Base-by-base conservation (phyloP, 768 basidiomycete species). In the Serendipita sp. region DNA sequence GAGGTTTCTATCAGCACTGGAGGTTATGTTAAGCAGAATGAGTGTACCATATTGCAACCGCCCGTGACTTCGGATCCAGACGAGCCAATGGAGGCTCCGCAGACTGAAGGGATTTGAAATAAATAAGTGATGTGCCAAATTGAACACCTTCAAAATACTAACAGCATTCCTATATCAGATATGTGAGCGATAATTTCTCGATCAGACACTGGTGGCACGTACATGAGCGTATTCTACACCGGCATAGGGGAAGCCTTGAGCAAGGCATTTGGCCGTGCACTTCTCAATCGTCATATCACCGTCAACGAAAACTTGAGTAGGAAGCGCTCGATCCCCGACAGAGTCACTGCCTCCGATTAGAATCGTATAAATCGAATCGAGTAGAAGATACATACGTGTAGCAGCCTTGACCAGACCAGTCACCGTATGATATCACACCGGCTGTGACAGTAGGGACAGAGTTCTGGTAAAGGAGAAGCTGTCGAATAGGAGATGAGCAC, bases 31-130 rank as follows among this genome's bases (percentile, higher is more conserved):
- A n/a, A n/a, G n/a, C n/a, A n/a, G n/a, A 83, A 10, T n/a, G 86
- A 2, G 72, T 86, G 88, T 28, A 76, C 67, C 85, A 87, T 88
- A 68, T 76, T 78, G 70, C 89, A 91, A 54, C 81, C 82, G 1
- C 77, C 73, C 0, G 79, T 68, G 0, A 77, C 76, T 0, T 78
- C 76, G 18, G 74, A 76, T 16, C 80, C 80, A 13, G 75, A 77
- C 66, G 81, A 79, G 34, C 70, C 71, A 66, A 85, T 73, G 28
- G 74, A 66, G 1, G 74, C 70, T 28, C 76, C 81, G 69, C 85
- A 88, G 70, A 76, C 83, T 85, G 30, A 7, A 32, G 3, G n/a
- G n/a, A n/a, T n/a, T n/a, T n/a, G n/a, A n/a, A 51, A 51, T n/a
- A 7, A 3, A 51, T n/a, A 7, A 3, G 30, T 18, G n/a, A 18